Evolutionary conservation across 306 rosid genomes (phyloP).

Genomic region (Dalbergia oliveri): DNA sequence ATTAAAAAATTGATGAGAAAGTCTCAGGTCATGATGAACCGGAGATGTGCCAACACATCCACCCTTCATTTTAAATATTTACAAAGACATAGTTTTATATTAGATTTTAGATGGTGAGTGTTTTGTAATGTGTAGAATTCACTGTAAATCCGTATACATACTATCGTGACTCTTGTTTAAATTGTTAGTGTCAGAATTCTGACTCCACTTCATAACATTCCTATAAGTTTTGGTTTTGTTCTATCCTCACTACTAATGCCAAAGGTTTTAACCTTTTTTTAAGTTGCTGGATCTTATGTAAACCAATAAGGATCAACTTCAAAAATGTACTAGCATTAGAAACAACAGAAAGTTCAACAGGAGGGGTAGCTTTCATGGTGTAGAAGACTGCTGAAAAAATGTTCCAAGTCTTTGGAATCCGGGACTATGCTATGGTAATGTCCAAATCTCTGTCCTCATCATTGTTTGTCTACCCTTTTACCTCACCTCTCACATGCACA

Average conservation of each 20-base stretch:
- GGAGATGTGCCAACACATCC: too few species aligned
- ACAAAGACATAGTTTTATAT: too few species aligned
- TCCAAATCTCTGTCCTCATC: slow-evolving; percentile 53
- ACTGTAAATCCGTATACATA: too few species aligned
- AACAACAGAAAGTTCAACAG: slow-evolving; percentile 50
- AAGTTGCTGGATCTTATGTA: neutral
- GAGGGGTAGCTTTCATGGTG: slow-evolving; percentile 63
- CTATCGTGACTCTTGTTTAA: neutral
- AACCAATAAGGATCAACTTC: slow-evolving; percentile 44
- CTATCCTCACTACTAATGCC: neutral
- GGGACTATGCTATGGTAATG: slow-evolving; percentile 47
- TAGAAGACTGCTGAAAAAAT: slow-evolving; percentile 22
- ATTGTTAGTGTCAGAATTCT: slow-evolving; percentile 29
- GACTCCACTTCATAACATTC: slow-evolving; percentile 14
- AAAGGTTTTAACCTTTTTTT: slow-evolving; percentile 3
- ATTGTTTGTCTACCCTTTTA: slow-evolving; percentile 52
- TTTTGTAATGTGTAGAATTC: too few species aligned
- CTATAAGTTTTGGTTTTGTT: neutral
- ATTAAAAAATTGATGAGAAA: too few species aligned
- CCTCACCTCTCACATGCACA: slow-evolving; percentile 41
- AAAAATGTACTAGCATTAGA: slow-evolving; percentile 33
- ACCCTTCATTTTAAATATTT: too few species aligned
- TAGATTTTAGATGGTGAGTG: too few species aligned
- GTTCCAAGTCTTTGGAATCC: slow-evolving; percentile 48
- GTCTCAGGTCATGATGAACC: too few species aligned